These are phyloP conservation scores for Aspergillus udagawae DNA, from an alignment of 2,329 filamentous ascomycete genomes.

Conservation along the genomic window DNA sequence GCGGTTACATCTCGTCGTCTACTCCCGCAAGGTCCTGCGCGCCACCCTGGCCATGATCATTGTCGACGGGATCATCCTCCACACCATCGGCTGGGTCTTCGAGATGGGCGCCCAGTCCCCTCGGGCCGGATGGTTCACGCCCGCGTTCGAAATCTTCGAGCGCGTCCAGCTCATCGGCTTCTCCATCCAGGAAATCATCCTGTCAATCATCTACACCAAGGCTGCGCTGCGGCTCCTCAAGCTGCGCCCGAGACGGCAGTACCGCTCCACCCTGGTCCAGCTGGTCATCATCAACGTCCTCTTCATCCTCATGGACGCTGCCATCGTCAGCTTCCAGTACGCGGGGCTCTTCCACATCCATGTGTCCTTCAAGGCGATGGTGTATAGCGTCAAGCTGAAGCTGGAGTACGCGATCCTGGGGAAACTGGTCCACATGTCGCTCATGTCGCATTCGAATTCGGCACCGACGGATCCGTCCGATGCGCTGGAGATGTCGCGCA, in stretches of 20 bases:
- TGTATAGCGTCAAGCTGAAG: conserved; percentile 40
- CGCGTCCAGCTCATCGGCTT: conserved; percentile 39
- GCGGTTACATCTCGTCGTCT: conserved; percentile 54
- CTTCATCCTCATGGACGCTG: conserved; percentile 46
- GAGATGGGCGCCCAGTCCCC: conserved; percentile 40
- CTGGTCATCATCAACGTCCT: conserved; percentile 53
- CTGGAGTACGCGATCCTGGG: conserved; percentile 54
- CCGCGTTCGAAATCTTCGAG: conserved; percentile 29
- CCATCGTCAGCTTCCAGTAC: conserved; percentile 38
- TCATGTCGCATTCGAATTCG: not conserved
- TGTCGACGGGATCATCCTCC: conserved; percentile 49
- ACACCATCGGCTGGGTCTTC: conserved; percentile 51
- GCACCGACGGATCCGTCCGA: not conserved
- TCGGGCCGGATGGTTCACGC: conserved; percentile 7
- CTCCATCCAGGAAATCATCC: conserved; percentile 41
- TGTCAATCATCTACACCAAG: conserved; percentile 49
- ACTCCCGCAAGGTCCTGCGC: conserved; percentile 43
- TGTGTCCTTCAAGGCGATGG: conserved; percentile 35
- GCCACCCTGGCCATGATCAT: conserved; percentile 56
- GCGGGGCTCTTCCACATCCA: conserved; percentile 39
- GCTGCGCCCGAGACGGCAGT: conserved; percentile 20
- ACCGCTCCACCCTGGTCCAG: conserved; percentile 40
- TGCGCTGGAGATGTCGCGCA: not conserved
- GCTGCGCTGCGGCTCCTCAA: conserved; percentile 42
- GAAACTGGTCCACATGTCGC: conserved; percentile 33